Conservation (phyloP, 1,139 yeast genomes). For the Yamadazyma blattariae region DNA sequence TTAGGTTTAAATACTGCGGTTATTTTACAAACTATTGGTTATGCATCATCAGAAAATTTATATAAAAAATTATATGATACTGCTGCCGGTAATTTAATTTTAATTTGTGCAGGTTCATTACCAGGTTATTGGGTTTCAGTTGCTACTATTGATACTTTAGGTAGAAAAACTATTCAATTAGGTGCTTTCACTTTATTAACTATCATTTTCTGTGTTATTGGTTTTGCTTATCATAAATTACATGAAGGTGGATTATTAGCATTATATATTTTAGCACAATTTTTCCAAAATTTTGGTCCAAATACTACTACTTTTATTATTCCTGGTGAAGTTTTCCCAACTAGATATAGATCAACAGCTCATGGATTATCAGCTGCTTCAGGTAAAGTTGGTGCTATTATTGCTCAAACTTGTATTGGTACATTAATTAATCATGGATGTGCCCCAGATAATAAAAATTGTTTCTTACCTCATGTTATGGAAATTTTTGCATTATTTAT, state of each 20-base stretch:
- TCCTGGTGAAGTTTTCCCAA: slow-evolving; percentile 97
- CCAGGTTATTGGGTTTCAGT: slow-evolving; percentile 88
- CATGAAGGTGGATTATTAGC: slow-evolving; percentile 63
- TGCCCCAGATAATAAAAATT: slow-evolving; percentile 53
- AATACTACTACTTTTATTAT: slow-evolving; percentile 92
- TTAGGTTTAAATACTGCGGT: slow-evolving; percentile 75
- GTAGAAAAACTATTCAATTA: slow-evolving; percentile 80
- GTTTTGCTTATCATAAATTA: slow-evolving; percentile 74
- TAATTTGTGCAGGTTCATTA: slow-evolving; percentile 87
- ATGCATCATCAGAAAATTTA: slow-evolving; percentile 65
- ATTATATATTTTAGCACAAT: slow-evolving; percentile 72
- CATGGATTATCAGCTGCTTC: slow-evolving; percentile 96
- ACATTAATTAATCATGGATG: slow-evolving; percentile 78
- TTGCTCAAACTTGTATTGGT: slow-evolving; percentile 90
- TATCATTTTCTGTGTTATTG: slow-evolving; percentile 64
- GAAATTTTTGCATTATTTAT: slow-evolving; percentile 89
- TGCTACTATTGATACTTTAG: slow-evolving; percentile 72
- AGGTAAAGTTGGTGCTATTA: slow-evolving; percentile 96
- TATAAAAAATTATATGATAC: slow-evolving; percentile 66
- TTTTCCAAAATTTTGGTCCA: slow-evolving; percentile 91
- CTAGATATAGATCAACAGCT: slow-evolving; percentile 96
- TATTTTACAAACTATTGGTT: slow-evolving; percentile 83
- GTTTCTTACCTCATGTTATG: slow-evolving; percentile 90
- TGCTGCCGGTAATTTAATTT: slow-evolving; percentile 85
- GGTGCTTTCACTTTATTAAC: slow-evolving; percentile 72